Conservation (phyloP, 139 green algal species). For the Chlorella sp. region DNA sequence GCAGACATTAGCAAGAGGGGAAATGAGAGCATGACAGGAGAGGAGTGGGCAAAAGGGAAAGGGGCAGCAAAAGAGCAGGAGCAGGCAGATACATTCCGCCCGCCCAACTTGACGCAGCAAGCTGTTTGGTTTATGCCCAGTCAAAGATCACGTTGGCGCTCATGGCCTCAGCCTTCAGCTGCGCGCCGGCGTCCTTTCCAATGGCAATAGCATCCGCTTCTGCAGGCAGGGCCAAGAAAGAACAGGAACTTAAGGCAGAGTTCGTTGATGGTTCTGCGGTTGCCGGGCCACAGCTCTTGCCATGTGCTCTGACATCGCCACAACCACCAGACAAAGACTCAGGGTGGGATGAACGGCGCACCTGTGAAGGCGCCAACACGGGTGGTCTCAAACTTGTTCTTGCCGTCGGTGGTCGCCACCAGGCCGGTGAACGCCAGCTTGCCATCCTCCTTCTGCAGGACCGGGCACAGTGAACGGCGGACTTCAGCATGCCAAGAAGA, state of each 20-base stretch:
- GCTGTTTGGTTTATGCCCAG: constrained; percentile 51
- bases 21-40: too few species aligned
- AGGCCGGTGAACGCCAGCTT: constrained; percentile 91
- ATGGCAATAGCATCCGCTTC: constrained; percentile 65
- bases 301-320: too few species aligned
- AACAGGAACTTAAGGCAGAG: not conserved
- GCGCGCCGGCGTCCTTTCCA: constrained; percentile 78
- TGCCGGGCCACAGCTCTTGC: too few species aligned
- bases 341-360: not conserved
- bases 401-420: constrained; percentile 91
- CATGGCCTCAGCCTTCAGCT: constrained; percentile 84
- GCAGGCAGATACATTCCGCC: too few species aligned
- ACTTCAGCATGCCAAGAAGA: not conserved
- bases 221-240: not conserved
- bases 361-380: constrained; percentile 53
- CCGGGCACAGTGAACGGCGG: not conserved
- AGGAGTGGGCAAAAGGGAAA: too few species aligned
- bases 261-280: not conserved
- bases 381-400: constrained; percentile 74
- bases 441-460: constrained; percentile 55
- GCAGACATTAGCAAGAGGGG: too few species aligned
- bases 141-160: constrained; percentile 78
- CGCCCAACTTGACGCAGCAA: too few species aligned
- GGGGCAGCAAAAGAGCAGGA: too few species aligned
- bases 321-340: too few species aligned